Percentiles rank a stretch among this genome's conserved stretches.
phyloP scores from a whole-genome alignment of 331 rosid species.

The Rhamnella rubrinervis region DNA sequence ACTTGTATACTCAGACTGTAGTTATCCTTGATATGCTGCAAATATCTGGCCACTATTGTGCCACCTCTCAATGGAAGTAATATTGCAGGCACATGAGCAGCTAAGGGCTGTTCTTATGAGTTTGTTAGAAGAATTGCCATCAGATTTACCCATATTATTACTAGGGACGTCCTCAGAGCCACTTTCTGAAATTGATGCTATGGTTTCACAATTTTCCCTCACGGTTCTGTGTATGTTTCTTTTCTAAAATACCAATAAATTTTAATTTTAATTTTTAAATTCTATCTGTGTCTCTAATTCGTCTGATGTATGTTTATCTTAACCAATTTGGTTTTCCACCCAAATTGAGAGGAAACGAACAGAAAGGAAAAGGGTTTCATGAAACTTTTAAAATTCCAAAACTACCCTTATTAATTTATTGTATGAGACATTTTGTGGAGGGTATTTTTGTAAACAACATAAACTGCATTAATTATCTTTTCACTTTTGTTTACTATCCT shows the following conservation, averaged over 20 bases:
- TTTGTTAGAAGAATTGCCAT: slow-evolving; percentile 83
- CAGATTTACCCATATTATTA: slow-evolving; percentile 75
- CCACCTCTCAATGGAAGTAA: slow-evolving; percentile 26
- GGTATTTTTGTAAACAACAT: no score
- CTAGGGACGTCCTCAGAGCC: slow-evolving; percentile 74
- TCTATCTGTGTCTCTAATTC: slow-evolving; percentile 5
- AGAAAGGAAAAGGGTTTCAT: no score
- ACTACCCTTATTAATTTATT: no score
- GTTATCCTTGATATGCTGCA: neutral
- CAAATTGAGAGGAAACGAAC: no score
- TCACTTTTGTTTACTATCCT: no score
- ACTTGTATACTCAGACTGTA: slow-evolving; percentile 17
- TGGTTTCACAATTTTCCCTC: slow-evolving; percentile 65
- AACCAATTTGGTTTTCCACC: no score
- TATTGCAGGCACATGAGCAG: slow-evolving; percentile 85
- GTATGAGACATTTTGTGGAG: no score
- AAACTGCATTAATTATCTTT: no score
- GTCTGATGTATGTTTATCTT: slow-evolving; percentile 1
- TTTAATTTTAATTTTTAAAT: neutral
- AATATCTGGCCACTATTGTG: slow-evolving; percentile 1
- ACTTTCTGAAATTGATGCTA: slow-evolving; percentile 64
- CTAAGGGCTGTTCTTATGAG: slow-evolving; percentile 89
- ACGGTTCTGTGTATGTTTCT: slow-evolving; percentile 64
- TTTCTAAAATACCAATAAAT: slow-evolving; percentile 13
- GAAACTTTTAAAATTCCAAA: no score